These are phyloP conservation scores for Sonneratia alba DNA, from an alignment of 345 rosid species.

Conservation along the genomic window DNA sequence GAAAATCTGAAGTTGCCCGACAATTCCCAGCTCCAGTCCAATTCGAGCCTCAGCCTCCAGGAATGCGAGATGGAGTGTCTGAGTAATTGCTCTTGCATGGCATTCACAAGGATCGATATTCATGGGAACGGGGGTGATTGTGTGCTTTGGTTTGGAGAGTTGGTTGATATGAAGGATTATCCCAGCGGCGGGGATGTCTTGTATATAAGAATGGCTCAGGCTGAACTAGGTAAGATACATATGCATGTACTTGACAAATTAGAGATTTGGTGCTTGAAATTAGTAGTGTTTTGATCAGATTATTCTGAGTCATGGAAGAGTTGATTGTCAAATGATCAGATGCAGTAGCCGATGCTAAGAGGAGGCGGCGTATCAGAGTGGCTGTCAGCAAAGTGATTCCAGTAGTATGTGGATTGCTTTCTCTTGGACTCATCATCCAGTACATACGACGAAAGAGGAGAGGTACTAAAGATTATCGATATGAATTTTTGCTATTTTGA, in stretches of 20 bases:
- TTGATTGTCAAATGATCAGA: slow-evolving; percentile 1
- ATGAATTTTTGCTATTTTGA: neutral
- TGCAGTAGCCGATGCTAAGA: slow-evolving; percentile 12
- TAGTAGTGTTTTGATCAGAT: neutral
- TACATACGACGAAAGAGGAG: slow-evolving; percentile 1
- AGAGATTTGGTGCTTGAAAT: neutral
- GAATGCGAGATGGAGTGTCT: slow-evolving; percentile 20
- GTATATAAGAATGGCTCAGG: slow-evolving; percentile 15
- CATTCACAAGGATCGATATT: slow-evolving; percentile 13
- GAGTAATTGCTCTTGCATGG: slow-evolving; percentile 28
- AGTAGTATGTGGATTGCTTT: neutral
- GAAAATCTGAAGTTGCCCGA: slow-evolving; percentile 16
- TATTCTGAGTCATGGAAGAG: neutral
- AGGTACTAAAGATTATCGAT: neutral
- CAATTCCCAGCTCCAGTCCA: slow-evolving; percentile 2
- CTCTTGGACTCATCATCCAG: neutral
- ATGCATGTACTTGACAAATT: neutral
- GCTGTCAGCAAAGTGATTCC: neutral
- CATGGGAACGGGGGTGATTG: slow-evolving; percentile 20
- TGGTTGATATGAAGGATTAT: slow-evolving; percentile 16
- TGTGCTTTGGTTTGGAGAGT: slow-evolving; percentile 12
- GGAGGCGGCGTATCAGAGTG: neutral
- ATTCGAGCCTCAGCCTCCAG: slow-evolving; percentile 7
- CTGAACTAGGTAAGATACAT: slow-evolving; percentile 12
- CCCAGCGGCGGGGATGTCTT: slow-evolving; percentile 16